Percentiles rank a stretch among this genome's conserved stretches.
These are phyloP conservation scores for Phytophthora agathidicida DNA, from an alignment of 352 stramenopile genomes.

Conservation along the genomic window DNA sequence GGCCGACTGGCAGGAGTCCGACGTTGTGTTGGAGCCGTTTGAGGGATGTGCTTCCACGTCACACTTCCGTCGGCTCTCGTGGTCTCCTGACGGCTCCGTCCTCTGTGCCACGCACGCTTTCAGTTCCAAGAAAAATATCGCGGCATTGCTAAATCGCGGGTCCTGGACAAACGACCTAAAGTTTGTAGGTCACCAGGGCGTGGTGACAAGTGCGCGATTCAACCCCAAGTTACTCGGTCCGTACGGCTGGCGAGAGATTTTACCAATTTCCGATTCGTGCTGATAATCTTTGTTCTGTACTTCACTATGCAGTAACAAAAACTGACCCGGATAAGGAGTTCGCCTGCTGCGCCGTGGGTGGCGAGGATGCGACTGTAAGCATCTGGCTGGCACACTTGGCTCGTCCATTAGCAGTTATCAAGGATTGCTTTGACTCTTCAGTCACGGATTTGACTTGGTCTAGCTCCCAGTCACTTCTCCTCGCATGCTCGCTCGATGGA, in stretches of 20 bases:
- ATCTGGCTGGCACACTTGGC: slow-evolving; percentile 86
- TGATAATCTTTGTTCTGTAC: slow-evolving; percentile 7
- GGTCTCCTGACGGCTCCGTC: slow-evolving; percentile 82
- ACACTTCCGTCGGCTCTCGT: slow-evolving; percentile 85
- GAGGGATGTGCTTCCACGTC: slow-evolving; percentile 79
- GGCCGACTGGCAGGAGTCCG: slow-evolving; percentile 73
- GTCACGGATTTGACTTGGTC: slow-evolving; percentile 87
- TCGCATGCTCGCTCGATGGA: slow-evolving; percentile 81
- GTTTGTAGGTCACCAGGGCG: slow-evolving; percentile 82
- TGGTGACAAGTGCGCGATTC: slow-evolving; percentile 85
- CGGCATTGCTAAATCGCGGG: slow-evolving; percentile 72
- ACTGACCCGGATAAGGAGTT: slow-evolving; percentile 77
- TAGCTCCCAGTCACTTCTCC: slow-evolving; percentile 55
- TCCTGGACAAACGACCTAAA: slow-evolving; percentile 87
- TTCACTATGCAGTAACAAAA: slow-evolving; percentile 47
- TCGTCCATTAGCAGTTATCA: slow-evolving; percentile 77
- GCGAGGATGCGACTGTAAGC: slow-evolving; percentile 85
- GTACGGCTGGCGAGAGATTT: not conserved
- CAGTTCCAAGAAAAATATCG: slow-evolving; percentile 89
- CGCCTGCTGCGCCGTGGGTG: slow-evolving; percentile 83
- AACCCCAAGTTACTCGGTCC: slow-evolving; percentile 81
- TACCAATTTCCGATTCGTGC: not conserved
- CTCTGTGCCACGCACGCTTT: slow-evolving; percentile 86
- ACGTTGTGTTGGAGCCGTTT: slow-evolving; percentile 77
- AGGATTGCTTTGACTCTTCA: slow-evolving; percentile 84